Percentiles rank a stretch among this genome's conserved stretches.
These are phyloP conservation scores for Mycothermus thermophilus DNA, from an alignment of 495 filamentous ascomycete species.

Conservation along the genomic window DNA sequence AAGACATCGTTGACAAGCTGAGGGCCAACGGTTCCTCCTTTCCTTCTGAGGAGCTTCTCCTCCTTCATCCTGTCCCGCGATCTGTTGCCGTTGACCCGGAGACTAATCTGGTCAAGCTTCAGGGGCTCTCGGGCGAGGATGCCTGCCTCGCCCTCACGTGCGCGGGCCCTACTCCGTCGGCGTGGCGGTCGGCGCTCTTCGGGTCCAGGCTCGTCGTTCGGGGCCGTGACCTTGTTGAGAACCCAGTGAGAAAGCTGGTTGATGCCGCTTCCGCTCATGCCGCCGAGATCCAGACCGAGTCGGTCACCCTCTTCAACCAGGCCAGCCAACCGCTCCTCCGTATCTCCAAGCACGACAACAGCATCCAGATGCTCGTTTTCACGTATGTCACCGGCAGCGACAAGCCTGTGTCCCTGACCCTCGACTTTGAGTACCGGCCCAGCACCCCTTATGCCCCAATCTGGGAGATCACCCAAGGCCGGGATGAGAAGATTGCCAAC, in stretches of 20 bases:
- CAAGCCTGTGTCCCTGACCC: constrained; percentile 64
- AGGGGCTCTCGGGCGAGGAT: no score
- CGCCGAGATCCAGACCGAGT: not conserved
- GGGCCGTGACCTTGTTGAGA: not conserved
- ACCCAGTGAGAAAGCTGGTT: not conserved
- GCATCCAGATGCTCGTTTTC: not conserved
- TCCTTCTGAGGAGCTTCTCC: no score
- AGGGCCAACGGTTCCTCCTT: no score
- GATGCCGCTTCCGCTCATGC: not conserved
- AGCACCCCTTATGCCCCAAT: constrained; percentile 90
- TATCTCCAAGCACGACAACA: not conserved
- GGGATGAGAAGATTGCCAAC: constrained; percentile 90
- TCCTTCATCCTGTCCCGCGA: no score
- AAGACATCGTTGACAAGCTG: no score
- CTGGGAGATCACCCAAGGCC: constrained; percentile 79
- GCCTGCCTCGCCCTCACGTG: no score
- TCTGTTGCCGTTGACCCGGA: no score
- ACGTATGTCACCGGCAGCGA: constrained; percentile 48
- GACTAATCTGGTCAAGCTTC: no score
- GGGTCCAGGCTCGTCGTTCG: not conserved
- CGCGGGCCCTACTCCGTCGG: no score
- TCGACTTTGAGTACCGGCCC: constrained; percentile 81
- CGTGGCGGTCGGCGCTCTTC: not conserved
- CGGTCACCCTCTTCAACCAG: not conserved
- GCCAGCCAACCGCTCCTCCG: not conserved